Evolutionary conservation across 768 basidiomycete species (phyloP), one percentile per base, ranked within the genome.

Genomic region (Phanerochaete carnosa): DNA sequence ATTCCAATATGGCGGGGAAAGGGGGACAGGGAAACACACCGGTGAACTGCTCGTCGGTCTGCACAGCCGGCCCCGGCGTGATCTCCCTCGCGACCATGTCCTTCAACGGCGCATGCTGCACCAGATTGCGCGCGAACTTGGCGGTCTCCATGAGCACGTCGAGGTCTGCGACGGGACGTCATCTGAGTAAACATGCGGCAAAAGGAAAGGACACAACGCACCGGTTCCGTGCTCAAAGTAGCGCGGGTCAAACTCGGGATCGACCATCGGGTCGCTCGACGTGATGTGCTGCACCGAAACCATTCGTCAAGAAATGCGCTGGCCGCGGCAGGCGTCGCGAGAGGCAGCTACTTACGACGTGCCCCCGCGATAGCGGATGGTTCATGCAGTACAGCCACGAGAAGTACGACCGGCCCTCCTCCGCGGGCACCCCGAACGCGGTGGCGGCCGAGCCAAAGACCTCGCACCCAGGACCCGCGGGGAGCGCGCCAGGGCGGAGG

Each of bases 61-160:
- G 32, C 4, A 72, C 65, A 0, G 61, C 66, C 1, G 65, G 64
- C 3, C 75, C 74, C n/a, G 76, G 74, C n/a, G 57, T 65, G 13
- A 72, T 49, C 62, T 73, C 74, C 30, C 64, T 63, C 4, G 60
- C 58, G 51, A 57, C 55, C 13, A 66, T 53, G 37, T 60, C 54
- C 54, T 62, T 64, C 39, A 72, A 61, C 1, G 70, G 70, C 39
- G 61, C 63, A 1, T 60, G 61, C 23, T 66, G 26, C 4, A 59
- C 57, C 25, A 71, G 28, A 6, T 60, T 65, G 16, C 71, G 59
- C n/a, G 51, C 52, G 59, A 69, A 68, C 59, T 71, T 71, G 23
- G 66, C 35, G 0, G 51, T 45, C 55, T 72, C 68, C 16, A 70
- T 51, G 45, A 71, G 32, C 16, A 66, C 59, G 12, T 66, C 45